These are phyloP conservation scores for Flaveria trinervia DNA, from an alignment of 129 eudicot species.

Conservation along the genomic window DNA sequence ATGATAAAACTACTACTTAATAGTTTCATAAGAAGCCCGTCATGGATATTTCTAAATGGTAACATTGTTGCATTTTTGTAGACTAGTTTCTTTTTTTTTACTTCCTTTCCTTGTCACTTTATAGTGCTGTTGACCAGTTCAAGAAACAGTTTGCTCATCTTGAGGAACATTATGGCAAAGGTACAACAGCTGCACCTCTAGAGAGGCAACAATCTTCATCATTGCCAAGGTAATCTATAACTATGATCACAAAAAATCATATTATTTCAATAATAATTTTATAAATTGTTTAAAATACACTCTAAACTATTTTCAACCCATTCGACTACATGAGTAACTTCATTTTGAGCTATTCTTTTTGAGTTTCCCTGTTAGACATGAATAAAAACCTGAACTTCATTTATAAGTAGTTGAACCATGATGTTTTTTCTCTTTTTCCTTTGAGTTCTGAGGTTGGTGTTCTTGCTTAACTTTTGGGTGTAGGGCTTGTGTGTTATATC, in stretches of 20 bases:
- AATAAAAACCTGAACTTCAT: background rate
- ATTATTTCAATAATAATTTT: background rate
- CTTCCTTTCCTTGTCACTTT: background rate
- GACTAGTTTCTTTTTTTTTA: constrained; percentile 4
- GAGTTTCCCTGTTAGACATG: background rate
- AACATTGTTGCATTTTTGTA: background rate
- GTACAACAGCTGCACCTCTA: constrained; percentile 67
- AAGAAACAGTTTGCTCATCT: constrained; percentile 98
- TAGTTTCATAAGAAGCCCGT: background rate
- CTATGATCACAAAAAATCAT: background rate
- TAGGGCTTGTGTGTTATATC: constrained; percentile 84
- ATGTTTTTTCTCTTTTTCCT: background rate
- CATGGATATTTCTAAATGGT: background rate
- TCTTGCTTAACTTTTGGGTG: constrained; percentile 23
- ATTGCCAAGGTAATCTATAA: constrained; percentile 64
- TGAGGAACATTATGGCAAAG: constrained; percentile 95
- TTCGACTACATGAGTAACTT: background rate
- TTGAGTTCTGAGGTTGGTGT: constrained; percentile 8
- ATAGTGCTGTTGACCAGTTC: constrained; percentile 97
- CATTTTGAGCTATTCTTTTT: background rate
- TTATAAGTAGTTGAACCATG: background rate
- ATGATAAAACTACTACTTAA: background rate
- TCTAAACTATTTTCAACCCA: background rate
- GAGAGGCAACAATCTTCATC: constrained; percentile 94
- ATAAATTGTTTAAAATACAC: background rate